phyloP scores from a whole-genome alignment of 768 basidiomycete genomes.

The Russula sp. region DNA sequence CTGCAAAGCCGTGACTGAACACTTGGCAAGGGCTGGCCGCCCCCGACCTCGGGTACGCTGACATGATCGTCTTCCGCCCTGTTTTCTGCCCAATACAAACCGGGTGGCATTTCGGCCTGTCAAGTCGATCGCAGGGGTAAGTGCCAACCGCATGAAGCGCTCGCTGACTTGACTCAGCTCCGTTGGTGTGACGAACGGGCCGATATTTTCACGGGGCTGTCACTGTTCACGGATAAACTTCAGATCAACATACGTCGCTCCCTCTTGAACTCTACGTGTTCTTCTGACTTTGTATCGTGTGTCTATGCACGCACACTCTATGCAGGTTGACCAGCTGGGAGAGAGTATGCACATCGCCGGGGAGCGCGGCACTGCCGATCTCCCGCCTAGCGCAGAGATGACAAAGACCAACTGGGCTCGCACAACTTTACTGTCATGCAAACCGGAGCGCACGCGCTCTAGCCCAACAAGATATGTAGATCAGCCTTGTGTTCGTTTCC shows the following conservation, averaged over 20 bases:
- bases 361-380: constrained; percentile 42
- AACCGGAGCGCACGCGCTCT: constrained; percentile 31
- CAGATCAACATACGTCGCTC: not conserved
- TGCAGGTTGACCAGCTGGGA: constrained; percentile 46
- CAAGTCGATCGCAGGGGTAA: constrained; percentile 42
- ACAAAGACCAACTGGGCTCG: constrained; percentile 32
- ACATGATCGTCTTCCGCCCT: constrained; percentile 67
- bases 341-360: constrained; percentile 50
- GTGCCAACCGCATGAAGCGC: constrained; percentile 19
- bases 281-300: not conserved
- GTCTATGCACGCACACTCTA: not conserved
- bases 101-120: constrained; percentile 36
- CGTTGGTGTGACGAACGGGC: not conserved
- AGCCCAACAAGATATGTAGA: not conserved
- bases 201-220: constrained; percentile 3
- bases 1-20: constrained; percentile 77
- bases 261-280: not conserved
- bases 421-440: constrained; percentile 44
- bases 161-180: not conserved
- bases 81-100: constrained; percentile 41
- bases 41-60: constrained; percentile 51
- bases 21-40: constrained; percentile 52
- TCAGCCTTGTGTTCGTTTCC: not conserved
- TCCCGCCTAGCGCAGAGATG: constrained; percentile 42
- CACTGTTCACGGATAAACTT: constrained; percentile 7